Evolutionary conservation across 768 basidiomycete species (phyloP), one percentile per base, ranked within the genome.

Genomic region (Xerocomellus chrysenteron): DNA sequence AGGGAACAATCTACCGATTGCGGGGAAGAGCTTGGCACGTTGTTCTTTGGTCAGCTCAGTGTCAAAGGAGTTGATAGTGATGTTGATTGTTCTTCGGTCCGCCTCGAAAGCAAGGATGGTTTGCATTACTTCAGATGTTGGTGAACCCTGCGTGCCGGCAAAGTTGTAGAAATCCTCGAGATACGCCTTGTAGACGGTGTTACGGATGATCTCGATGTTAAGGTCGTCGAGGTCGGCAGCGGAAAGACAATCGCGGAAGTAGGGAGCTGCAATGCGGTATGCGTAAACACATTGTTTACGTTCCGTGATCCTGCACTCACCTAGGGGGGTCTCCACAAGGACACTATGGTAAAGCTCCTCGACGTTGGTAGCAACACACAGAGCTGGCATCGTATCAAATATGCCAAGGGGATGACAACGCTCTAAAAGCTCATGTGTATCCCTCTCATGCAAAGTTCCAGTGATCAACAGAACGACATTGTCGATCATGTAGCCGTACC

Each of bases 401-500:
- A 94, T 82, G 17, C 97, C 97, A 37, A 99, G 80, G 3, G 97
- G 97, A 68, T 99, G 97, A 76, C 97, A 99, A 37, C 97, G 86
- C 64, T 95, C 93, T 37, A 99, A 77, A 4, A 99, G 84, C 69
- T 99, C 97, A 62, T 97, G 93, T 3, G 96, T 98, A 72, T 98
- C 96, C 55, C 97, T 82, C 74, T 98, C 95, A 67, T 98, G 95
- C 35, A 99, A 76, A 1, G 96, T 98, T 21, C 97, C 97, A 16
- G 97, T 95, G 59, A 98, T 99, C 67, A 99, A 82, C 51, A 99
- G 82, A 56, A 99, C 88, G 66, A 99, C 91, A 72, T 99, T 99
- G 83, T 99, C 97, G 69, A 99, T 98, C 97, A 99, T 99, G 76
- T 98, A 99, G 32, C 86, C 94, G 71, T 97, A 97, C 44, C 94